These are phyloP conservation scores for Thermomucor indicae-seudaticae DNA, from an alignment of 371 early-diverging fungal species.

Conservation along the genomic window DNA sequence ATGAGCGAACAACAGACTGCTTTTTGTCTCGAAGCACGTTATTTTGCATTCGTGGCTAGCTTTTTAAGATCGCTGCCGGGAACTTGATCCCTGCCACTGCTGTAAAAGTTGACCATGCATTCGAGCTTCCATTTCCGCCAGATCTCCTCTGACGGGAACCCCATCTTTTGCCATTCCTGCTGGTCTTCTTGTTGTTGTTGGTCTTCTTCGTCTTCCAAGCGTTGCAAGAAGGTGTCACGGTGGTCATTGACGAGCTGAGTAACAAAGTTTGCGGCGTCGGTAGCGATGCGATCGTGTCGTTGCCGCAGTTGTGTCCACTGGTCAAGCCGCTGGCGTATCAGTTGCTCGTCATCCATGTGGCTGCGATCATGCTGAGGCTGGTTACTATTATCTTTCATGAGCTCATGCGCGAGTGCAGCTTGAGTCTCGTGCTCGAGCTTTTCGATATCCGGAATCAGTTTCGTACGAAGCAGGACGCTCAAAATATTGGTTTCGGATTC, in stretches of 20 bases:
- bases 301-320: conserved; percentile 33
- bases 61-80: conserved; percentile 44
- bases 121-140: conserved; percentile 49
- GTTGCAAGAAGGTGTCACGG: conserved; percentile 26
- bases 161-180: conserved; percentile 39
- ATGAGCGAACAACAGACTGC: no score
- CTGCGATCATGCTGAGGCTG: not conserved
- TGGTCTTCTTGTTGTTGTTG: conserved; percentile 14
- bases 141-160: conserved; percentile 33
- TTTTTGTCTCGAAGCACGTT: no score
- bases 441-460: conserved; percentile 65
- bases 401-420: conserved; percentile 40
- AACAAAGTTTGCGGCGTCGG: conserved; percentile 26
- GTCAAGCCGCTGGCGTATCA: conserved; percentile 21
- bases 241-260: conserved; percentile 26
- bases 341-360: conserved; percentile 28
- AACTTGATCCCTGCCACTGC: conserved; percentile 42
- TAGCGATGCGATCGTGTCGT: conserved; percentile 40
- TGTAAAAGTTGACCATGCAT: conserved; percentile 42
- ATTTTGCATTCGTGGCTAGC: conserved; percentile 12
- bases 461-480: conserved; percentile 57
- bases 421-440: conserved; percentile 49
- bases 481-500: conserved; percentile 60
- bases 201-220: conserved; percentile 16
- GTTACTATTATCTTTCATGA: conserved; percentile 5